Conservation (phyloP, 257 asterid species). For the Solanum ossicruentum region DNA sequence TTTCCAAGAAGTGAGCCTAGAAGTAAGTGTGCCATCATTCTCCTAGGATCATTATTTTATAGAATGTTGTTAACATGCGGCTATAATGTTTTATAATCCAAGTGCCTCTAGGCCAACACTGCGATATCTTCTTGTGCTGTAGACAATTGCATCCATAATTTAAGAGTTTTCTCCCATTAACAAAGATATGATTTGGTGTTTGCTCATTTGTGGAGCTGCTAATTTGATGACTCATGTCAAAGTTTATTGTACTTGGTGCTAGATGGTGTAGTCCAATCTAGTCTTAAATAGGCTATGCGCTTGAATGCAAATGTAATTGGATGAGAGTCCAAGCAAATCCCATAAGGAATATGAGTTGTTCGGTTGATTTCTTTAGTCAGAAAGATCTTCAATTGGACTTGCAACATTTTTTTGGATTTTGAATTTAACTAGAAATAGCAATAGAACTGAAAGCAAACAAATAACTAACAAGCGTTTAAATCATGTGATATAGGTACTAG, state of each 20-base stretch:
- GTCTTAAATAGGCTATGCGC: background rate
- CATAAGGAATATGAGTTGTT: background rate
- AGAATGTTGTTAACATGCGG: background rate
- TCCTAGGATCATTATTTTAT: background rate
- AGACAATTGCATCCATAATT: background rate
- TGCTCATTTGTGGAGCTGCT: background rate
- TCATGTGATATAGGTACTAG: background rate
- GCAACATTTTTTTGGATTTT: background rate
- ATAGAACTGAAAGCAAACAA: background rate
- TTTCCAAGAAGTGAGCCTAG: constrained; percentile 76
- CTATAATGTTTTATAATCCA: background rate
- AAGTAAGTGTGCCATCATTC: constrained; percentile 39
- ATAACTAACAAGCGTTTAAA: background rate
- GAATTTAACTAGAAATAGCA: background rate
- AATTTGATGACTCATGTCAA: background rate
- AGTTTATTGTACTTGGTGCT: background rate
- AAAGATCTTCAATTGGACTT: background rate
- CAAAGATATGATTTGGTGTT: background rate
- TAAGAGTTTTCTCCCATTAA: background rate
- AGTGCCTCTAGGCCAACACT: background rate
- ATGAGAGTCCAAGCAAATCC: background rate
- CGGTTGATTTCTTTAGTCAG: background rate
- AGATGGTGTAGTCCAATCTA: background rate
- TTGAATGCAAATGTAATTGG: background rate
- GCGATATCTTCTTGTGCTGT: background rate